phyloP scores from a whole-genome alignment of 2,329 filamentous ascomycete genomes.

The Ascochyta lentis region DNA sequence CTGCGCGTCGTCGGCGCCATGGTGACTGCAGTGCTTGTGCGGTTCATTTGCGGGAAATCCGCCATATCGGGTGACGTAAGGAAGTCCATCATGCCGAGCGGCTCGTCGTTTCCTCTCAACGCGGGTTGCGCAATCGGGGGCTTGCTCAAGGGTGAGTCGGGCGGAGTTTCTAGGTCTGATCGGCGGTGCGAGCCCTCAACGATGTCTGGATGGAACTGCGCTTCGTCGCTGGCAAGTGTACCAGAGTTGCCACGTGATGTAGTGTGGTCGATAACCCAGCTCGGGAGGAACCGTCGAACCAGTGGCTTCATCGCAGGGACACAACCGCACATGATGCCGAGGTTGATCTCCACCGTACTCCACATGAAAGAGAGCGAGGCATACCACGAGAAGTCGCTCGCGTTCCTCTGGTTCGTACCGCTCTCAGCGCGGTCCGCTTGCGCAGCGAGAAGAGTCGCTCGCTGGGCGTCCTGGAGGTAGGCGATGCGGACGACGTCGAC shows the following conservation, averaged over 20 bases:
- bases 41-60: conserved; percentile 43
- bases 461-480: conserved; percentile 78
- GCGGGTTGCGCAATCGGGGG: conserved; percentile 25
- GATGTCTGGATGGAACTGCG: conserved; percentile 33
- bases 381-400: conserved; percentile 68
- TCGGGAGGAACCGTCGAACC: conserved; percentile 67
- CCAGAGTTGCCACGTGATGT: conserved; percentile 35
- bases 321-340: conserved; percentile 88
- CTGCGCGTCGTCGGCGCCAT: conserved; percentile 31
- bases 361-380: conserved; percentile 89
- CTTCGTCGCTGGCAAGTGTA: conserved; percentile 40
- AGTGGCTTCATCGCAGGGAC: conserved; percentile 92
- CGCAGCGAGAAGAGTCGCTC: conserved; percentile 54
- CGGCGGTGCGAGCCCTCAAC: conserved; percentile 26
- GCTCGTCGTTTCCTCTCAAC: conserved; percentile 30
- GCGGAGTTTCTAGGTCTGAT: conserved; percentile 30
- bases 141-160: conserved; percentile 33
- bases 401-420: conserved; percentile 47
- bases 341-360: conserved; percentile 89
- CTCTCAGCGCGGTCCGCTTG: conserved; percentile 32
- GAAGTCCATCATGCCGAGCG: conserved; percentile 61
- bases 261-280: conserved; percentile 60
- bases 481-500: conserved; percentile 91
- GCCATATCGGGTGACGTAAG: conserved; percentile 57
- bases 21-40: conserved; percentile 46